A percentile compares a stretch with the other conserved stretches of the same genome.
Evolutionary conservation across 73 alveolate species (phyloP).

Genomic region (Paramecium tetraurelia): DNA sequence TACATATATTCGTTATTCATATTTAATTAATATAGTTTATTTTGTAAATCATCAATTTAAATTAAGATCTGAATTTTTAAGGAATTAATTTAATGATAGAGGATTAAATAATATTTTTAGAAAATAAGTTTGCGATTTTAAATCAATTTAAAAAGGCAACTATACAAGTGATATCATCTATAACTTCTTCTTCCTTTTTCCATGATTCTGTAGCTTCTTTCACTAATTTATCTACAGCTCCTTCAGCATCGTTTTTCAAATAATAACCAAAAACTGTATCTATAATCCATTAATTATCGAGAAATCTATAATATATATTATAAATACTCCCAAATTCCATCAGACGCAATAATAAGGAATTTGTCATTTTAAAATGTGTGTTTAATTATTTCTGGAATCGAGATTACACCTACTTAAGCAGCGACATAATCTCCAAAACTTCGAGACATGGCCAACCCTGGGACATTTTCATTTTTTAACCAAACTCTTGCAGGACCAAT

Average conservation of each 20-base stretch:
- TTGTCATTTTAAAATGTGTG: conserved; percentile 78
- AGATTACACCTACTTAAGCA: conserved; percentile 66
- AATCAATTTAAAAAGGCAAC: conserved; percentile 61
- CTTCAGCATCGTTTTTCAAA: conserved; percentile 74
- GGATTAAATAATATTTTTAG: not conserved
- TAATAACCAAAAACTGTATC: conserved; percentile 51
- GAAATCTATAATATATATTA: conserved; percentile 11
- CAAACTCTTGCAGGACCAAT: conserved; percentile 95
- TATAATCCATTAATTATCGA: conserved; percentile 50
- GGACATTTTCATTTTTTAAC: conserved; percentile 85
- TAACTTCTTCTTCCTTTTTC: conserved; percentile 87
- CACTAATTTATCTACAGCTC: conserved; percentile 89
- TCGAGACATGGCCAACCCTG: conserved; percentile 85
- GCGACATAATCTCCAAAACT: conserved; percentile 79
- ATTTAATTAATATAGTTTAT: no score
- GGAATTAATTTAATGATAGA: no score
- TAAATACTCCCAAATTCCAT: conserved; percentile 93
- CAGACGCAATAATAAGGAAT: conserved; percentile 88
- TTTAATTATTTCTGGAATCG: conserved; percentile 68
- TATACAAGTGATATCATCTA: conserved; percentile 94
- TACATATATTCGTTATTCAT: not conserved
- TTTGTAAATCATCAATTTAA: no score
- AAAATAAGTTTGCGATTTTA: not conserved
- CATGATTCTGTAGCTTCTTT: conserved; percentile 85
- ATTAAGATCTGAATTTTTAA: no score